Evolutionary conservation across 176 grass and related monocot genomes (phyloP), one percentile per base, ranked within the genome.

Genomic region (Triticum aestivum): DNA sequence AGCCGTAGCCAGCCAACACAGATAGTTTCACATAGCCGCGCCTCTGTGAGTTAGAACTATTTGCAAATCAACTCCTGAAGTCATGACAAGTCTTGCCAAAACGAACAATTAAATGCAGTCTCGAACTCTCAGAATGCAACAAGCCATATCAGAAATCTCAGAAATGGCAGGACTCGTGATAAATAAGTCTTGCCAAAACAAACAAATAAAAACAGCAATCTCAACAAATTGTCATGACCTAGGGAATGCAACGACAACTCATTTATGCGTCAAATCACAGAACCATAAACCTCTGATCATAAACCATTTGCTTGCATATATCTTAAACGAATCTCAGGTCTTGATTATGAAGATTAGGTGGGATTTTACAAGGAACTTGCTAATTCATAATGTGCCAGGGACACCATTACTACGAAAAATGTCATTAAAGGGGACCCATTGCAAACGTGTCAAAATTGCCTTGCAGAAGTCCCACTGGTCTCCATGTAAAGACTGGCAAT

Each of bases 371-470:
- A 63, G 61, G 13, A 75, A 54, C 20, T 75, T 47, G 29, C 32
- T 65, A 58, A 42, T 30, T 74, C 3, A 49, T 56, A 77, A 70
- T 78, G 64, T 52, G 65, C 10, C 17, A 65, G 20, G 41, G 11
- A 29, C 26, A 75, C 7, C 8, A 51, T 49, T 33, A 75, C 47
- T 59, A 27, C 18, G 33, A 75, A 5, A 35, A 20, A 82, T 77
- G 47, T 70, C 8, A 11, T 82, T 62, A 21, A 63, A 73, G 72
- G 10, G 64, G 73, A 14, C 64, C n/a, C 80, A 26, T 75, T 37
- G 62, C 81, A 39, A 69, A 38, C 15, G 76, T 80, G 59, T 68
- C 84, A 84, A 90, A 87, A 79, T 44, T 83, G 62, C 65, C 67
- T 27, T 15, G 33, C 27, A 79, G 37, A 82, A 44, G 35, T 81